Conservation (phyloP, 1,284 basidiomycete species). For the Hemileia vastatrix region DNA sequence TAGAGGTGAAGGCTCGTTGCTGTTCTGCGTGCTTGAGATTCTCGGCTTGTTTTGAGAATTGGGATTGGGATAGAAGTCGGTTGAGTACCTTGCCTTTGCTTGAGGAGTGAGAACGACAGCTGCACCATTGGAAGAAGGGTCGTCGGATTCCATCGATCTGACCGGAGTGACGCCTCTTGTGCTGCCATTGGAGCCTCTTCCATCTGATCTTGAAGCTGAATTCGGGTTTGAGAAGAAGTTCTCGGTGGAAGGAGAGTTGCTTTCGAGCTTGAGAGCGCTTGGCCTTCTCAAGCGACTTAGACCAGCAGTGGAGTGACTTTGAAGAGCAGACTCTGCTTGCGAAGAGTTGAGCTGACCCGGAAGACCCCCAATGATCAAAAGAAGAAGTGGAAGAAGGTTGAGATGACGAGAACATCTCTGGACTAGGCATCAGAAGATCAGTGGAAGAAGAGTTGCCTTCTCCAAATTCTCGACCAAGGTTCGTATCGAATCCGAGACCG, state of each 20-base stretch:
- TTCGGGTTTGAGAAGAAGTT: not conserved
- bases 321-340: not conserved
- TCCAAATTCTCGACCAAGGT: not conserved
- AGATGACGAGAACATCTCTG: not conserved
- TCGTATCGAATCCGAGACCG: not conserved
- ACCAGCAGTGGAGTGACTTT: not conserved
- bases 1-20: not conserved
- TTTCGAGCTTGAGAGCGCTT: not conserved
- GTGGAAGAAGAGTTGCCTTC: not conserved
- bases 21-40: not conserved
- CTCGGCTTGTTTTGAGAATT: not conserved
- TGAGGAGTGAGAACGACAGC: not conserved
- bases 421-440: not conserved
- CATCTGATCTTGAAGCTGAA: not conserved
- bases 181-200: not conserved
- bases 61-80: not conserved
- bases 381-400: not conserved
- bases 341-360: not conserved
- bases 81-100: not conserved
- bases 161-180: not conserved
- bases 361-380: not conserved
- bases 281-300: not conserved
- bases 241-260: not conserved
- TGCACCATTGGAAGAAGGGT: not conserved
- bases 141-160: not conserved